Conservation (phyloP, 2,329 filamentous ascomycete genomes). For the Aspergillus sojae region DNA sequence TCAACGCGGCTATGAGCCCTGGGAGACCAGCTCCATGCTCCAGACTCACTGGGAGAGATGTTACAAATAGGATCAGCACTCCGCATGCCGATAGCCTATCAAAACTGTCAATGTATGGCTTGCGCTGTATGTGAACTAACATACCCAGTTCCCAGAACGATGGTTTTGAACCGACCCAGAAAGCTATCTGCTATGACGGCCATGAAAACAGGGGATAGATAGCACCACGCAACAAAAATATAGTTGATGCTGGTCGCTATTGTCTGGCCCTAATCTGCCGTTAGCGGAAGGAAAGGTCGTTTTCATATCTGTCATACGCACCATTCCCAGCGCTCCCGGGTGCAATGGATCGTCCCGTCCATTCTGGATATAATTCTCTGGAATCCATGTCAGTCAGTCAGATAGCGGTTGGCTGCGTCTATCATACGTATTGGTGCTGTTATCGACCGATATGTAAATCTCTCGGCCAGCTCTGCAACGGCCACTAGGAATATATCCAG, state of each 20-base stretch:
- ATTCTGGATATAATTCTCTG: not conserved
- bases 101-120: not conserved
- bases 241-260: not conserved
- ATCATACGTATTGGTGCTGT: conserved; percentile 8
- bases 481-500: conserved; percentile 9
- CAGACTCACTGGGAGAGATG: conserved; percentile 4
- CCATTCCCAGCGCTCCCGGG: not conserved
- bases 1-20: not conserved
- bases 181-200: conserved; percentile 5
- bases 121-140: not conserved
- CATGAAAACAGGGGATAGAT: not conserved
- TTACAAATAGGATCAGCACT: conserved; percentile 1
- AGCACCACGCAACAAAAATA: not conserved
- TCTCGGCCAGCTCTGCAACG: conserved; percentile 4
- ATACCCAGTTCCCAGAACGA: conserved; percentile 3
- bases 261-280: not conserved
- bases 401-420: not conserved
- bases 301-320: not conserved
- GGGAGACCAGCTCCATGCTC: conserved; percentile 6
- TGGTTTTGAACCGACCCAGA: conserved; percentile 9
- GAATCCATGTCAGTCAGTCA: not conserved
- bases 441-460: conserved; percentile 7
- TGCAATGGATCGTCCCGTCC: not conserved
- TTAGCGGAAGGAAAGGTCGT: not conserved
- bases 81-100: not conserved